A percentile compares a stretch with the other conserved stretches of the same genome.
Evolutionary conservation across 2,329 filamentous ascomycete species (phyloP).

Genomic region (Exophiala viscosa): DNA sequence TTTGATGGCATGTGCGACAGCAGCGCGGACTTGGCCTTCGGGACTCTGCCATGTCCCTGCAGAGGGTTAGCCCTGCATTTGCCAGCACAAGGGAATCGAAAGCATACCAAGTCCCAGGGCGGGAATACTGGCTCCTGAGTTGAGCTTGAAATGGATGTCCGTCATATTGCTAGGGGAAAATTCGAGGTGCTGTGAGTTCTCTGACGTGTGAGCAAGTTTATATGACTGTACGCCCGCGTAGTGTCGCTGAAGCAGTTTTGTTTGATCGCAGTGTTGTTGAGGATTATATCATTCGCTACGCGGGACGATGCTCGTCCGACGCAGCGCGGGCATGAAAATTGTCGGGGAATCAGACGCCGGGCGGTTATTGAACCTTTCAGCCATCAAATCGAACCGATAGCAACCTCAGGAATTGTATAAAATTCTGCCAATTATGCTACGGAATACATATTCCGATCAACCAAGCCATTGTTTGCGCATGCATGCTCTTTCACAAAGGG

Average conservation of each 20-base stretch:
- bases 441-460: too few species aligned
- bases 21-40: slow-evolving; percentile 45
- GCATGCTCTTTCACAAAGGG: too few species aligned
- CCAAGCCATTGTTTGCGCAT: too few species aligned
- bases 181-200: too few species aligned
- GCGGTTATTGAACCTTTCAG: neutral
- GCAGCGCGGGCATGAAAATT: neutral
- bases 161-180: slow-evolving; percentile 19
- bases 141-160: slow-evolving; percentile 39
- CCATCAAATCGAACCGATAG: too few species aligned
- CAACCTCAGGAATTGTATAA: too few species aligned
- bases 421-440: too few species aligned
- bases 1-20: slow-evolving; percentile 44
- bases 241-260: too few species aligned
- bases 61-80: slow-evolving; percentile 4
- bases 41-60: slow-evolving; percentile 52
- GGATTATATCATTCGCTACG: neutral
- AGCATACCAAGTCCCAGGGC: slow-evolving; percentile 45
- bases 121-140: slow-evolving; percentile 47
- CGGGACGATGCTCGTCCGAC: neutral
- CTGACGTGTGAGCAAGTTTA: neutral
- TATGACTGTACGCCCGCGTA: neutral
- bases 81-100: neutral
- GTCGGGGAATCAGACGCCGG: neutral
- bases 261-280: neutral